Evolutionary conservation across 2,329 filamentous ascomycete species (phyloP), one percentile per base, ranked within the genome.

Genomic region (Diaporthe nobilis): DNA sequence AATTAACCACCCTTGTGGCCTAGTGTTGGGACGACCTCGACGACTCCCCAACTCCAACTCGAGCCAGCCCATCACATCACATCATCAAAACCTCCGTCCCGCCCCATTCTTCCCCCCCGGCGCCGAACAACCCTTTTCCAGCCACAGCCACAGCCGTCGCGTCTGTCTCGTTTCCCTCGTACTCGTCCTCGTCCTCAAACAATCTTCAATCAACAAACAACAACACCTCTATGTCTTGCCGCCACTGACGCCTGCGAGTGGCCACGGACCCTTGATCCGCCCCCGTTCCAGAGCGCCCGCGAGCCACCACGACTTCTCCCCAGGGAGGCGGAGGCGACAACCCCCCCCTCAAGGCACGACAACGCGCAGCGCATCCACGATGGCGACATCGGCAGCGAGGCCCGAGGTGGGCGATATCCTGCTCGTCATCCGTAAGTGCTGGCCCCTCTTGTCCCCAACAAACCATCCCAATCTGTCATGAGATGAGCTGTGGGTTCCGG

Each of bases 341-440:
- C 25, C 51, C 65, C 25, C 25, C 39, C 34, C 34, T 8, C 34
- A 49, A 53, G 74, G 77, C 71, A 76, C 71, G 75, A 76, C 77
- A 73, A 75, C 67, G 34, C 39, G 51, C 51, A 61, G 53, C 53
- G 51, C 73, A 73, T 51, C 65, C 49, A 70, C 65, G 76, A 85
- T 83, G 74, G 74, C 74, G 72, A 75, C 73, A 81, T 76, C 81
- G 78, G 80, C 86, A 77, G 85, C 82, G 77, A 88, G 86, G 83
- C 92, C 91, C 81, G 90, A 92, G 39, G 86, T 90, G 78, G 93
- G 93, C 83, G 92, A 94, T 80, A 90, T 92, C 73, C 85, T 94
- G 79, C 83, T 94, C 79, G 93, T 94, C 79, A 93, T 94, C 80
- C 93, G 93, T 94, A 88, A 88, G 93, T 90, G 25, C 55, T 58